Base-by-base conservation (phyloP, 2,329 filamentous ascomycete genomes). In the Penicillium paneum region DNA sequence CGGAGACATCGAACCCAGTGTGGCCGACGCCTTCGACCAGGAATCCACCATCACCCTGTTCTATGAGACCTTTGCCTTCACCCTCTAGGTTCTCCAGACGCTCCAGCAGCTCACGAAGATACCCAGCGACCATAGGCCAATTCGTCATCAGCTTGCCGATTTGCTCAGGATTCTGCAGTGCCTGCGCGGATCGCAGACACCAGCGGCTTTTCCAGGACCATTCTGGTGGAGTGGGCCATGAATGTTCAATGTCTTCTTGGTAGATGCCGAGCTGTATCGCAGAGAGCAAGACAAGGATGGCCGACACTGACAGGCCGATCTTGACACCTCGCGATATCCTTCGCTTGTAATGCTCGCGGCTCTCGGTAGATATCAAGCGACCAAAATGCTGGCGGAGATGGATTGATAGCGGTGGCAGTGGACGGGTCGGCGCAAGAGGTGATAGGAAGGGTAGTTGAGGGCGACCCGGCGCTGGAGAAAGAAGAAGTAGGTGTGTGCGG, bases 311-410 rank as follows among this genome's bases (percentile, higher is more conserved):
- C 31, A 86, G 76, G 38, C 86, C 87, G 29, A 88, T 79, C 64
- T 83, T 84, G 43, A 90, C 78, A 64, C 93, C 88, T 59, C 88
- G 80, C 59, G 83, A 86, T 54, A 74, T 56, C 2, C 72, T 69
- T 21, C 68, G 70, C 53, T 84, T 87, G 58, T 74, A 76, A 53
- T 71, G 63, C 8, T 71, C 64, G 11, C 74, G 73, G 41, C 85
- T 84, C 68, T 91, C 87, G 0, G 90, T 95, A n/a, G 89, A 91
- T 56, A 95, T 82, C 57, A 89, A 83, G 49, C 92, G 87, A 3
- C 83, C 82, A 35, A 87, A 77, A 40, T 83, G 78, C 29, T 79
- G 69, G 58, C 78, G 78, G 34, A 67, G 70, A 73, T 76, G 68
- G 81, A 79, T 67, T 79, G 86, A 50, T 77, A 81, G n/a, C 73